A percentile compares a stretch with the other conserved stretches of the same genome.
phyloP scores from a whole-genome alignment of 2,329 filamentous ascomycete species.

The Verticillium alfalfae region DNA sequence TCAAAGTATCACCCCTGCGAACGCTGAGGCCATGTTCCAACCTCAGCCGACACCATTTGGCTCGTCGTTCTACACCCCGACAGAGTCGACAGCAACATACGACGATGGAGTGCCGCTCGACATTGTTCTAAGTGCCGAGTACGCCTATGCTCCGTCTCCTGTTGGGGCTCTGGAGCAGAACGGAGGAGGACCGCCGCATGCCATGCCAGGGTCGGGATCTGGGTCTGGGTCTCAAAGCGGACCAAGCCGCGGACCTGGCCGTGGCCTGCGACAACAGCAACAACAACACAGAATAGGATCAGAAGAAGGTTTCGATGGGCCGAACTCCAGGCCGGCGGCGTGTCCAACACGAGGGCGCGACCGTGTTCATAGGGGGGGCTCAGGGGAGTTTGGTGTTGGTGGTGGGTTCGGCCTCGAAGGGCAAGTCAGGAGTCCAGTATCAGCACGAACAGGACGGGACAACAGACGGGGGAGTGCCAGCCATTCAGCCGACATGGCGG shows the following conservation, averaged over 20 bases:
- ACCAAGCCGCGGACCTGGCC: background rate
- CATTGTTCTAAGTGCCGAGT: background rate
- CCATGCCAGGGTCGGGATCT: background rate
- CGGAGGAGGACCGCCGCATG: background rate
- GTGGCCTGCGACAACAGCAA: background rate
- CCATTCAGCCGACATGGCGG: background rate
- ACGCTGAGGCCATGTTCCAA: constrained; percentile 42
- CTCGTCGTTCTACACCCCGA: constrained; percentile 27
- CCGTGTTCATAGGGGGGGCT: background rate
- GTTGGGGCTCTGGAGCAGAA: background rate
- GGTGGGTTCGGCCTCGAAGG: background rate
- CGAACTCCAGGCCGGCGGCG: background rate
- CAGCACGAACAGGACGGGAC: constrained; percentile 1
- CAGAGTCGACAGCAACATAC: background rate
- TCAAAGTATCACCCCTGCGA: background rate
- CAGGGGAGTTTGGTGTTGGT: background rate
- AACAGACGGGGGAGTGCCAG: constrained; percentile 1
- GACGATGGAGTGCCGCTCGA: background rate
- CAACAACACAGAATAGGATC: background rate
- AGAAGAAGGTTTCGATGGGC: background rate
- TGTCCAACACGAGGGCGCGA: constrained; percentile 9
- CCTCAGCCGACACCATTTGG: constrained; percentile 45
- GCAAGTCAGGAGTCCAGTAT: constrained; percentile 5
- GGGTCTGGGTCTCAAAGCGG: background rate
- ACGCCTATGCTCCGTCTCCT: background rate